Conservation (phyloP, 352 stramenopile species). For the Stramenopiles sp. region DNA sequence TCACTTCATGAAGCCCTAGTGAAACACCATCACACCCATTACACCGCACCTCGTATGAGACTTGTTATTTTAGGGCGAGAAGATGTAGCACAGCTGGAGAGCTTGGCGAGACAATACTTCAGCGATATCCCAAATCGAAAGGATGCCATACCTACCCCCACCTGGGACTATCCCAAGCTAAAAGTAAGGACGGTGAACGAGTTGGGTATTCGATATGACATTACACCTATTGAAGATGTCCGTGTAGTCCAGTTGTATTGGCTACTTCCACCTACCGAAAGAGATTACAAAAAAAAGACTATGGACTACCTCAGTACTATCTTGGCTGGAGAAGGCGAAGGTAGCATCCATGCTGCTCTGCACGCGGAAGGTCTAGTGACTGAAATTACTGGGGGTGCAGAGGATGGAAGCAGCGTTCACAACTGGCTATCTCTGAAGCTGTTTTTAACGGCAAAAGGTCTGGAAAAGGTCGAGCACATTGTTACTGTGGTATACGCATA, state of each 20-base stretch:
- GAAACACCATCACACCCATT: not conserved
- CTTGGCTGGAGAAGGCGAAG: conserved; percentile 42
- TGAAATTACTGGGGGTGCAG: conserved; percentile 29
- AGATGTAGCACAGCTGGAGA: not conserved
- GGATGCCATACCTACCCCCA: not conserved
- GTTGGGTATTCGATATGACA: not conserved
- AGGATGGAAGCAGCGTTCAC: conserved; percentile 29
- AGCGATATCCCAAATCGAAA: not conserved
- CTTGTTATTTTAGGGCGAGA: not conserved
- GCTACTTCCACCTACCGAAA: not conserved
- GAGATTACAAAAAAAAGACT: conserved; percentile 31
- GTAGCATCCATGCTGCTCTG: conserved; percentile 32
- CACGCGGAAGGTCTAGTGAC: conserved; percentile 37
- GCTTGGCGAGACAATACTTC: not conserved
- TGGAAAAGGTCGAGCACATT: conserved; percentile 34
- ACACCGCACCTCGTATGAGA: not conserved
- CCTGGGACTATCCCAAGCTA: not conserved
- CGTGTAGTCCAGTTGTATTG: not conserved
- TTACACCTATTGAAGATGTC: not conserved
- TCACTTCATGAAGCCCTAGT: not conserved
- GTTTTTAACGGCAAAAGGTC: conserved; percentile 38
- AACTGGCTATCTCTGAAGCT: conserved; percentile 44
- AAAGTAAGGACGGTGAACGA: not conserved
- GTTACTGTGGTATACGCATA: conserved; percentile 42
- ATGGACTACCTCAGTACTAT: conserved; percentile 37